phyloP scores from a whole-genome alignment of 805 yeast species.

The Starmerella bombi region DNA sequence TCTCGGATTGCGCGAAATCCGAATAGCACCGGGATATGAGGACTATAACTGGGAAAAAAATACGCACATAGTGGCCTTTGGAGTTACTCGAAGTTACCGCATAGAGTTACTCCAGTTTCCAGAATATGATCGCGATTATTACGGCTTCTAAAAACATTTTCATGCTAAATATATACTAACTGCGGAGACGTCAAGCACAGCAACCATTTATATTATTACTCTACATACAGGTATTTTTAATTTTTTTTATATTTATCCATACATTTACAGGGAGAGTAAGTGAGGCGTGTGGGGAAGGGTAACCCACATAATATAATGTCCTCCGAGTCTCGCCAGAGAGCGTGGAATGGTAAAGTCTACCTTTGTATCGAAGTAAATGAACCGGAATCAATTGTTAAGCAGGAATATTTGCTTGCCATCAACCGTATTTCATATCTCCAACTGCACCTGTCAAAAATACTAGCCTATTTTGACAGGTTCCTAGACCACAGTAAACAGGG shows the following conservation, averaged over 20 bases:
- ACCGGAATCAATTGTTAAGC: conserved; percentile 15
- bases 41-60: not conserved
- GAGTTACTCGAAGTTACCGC: not conserved
- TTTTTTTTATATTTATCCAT: too few species aligned
- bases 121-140: too few species aligned
- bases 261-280: too few species aligned
- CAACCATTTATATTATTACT: too few species aligned
- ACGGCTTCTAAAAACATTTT: too few species aligned
- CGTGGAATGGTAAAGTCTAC: conserved; percentile 14
- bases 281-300: not conserved
- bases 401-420: conserved; percentile 13
- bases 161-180: too few species aligned
- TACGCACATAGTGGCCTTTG: not conserved
- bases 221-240: too few species aligned
- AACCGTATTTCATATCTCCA: conserved; percentile 14
- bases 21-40: not conserved
- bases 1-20: not conserved
- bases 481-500: conserved; percentile 3
- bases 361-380: conserved; percentile 7
- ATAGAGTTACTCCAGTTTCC: not conserved
- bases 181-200: too few species aligned
- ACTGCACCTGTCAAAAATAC: conserved; percentile 6
- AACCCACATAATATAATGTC: not conserved
- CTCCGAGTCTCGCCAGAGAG: conserved; percentile 1
- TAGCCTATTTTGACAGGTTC: conserved; percentile 15